Evolutionary conservation across 2,329 filamentous ascomycete species (phyloP).

Genomic region (Aureobasidium sp.): DNA sequence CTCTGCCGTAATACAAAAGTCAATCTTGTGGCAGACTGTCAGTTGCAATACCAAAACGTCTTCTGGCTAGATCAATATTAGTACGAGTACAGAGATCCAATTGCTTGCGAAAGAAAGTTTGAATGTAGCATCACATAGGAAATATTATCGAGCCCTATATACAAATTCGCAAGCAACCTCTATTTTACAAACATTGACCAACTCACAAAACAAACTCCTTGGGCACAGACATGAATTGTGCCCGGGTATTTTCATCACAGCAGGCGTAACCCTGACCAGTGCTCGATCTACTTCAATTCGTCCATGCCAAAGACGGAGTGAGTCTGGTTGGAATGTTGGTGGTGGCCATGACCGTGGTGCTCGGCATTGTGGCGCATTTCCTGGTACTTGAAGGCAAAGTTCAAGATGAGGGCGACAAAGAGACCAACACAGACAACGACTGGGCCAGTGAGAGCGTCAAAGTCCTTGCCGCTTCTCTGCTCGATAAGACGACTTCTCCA

Average conservation of each 20-base stretch:
- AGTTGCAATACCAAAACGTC: background rate
- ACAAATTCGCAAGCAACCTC: background rate
- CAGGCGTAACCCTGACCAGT: background rate
- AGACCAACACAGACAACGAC: constrained; percentile 75
- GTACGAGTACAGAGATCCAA: background rate
- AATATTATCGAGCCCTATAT: background rate
- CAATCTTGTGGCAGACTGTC: background rate
- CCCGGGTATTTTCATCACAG: background rate
- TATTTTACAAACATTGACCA: background rate
- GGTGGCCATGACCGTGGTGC: background rate
- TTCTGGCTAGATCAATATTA: background rate
- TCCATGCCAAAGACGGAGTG: background rate
- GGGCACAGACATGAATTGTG: background rate
- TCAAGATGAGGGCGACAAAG: constrained; percentile 70
- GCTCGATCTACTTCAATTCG: background rate
- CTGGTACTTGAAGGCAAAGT: constrained; percentile 70
- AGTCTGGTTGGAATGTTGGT: background rate
- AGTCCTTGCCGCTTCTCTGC: constrained; percentile 81
- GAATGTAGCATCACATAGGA: background rate
- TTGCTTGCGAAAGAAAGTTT: background rate
- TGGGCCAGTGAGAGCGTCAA: constrained; percentile 83
- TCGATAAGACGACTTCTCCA: constrained; percentile 71
- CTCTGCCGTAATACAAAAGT: background rate
- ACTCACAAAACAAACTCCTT: background rate
- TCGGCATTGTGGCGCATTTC: background rate